These are phyloP conservation scores for Hypericum androsaemum DNA, from an alignment of 345 rosid species.

Conservation along the genomic window DNA sequence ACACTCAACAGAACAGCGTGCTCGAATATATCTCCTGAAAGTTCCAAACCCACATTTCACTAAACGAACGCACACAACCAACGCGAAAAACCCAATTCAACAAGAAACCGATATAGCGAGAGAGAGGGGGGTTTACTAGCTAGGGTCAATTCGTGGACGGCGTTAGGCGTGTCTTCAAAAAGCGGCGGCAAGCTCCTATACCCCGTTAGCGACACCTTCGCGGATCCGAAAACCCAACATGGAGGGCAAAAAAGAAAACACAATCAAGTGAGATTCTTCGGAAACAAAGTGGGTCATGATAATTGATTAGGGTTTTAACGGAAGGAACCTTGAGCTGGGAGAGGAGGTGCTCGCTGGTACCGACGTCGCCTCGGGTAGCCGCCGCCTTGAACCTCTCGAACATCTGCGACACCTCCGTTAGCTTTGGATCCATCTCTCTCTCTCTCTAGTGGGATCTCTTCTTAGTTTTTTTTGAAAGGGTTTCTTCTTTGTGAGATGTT, in stretches of 20 bases:
- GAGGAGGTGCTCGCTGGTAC: constrained; percentile 39
- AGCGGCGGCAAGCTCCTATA: constrained; percentile 82
- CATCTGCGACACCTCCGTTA: constrained; percentile 66
- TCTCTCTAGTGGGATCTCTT: not conserved
- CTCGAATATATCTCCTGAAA: constrained; percentile 80
- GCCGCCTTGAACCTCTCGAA: constrained; percentile 89
- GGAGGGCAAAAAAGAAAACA: not conserved
- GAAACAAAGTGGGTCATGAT: too few relatives aligned
- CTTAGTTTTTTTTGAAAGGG: not conserved
- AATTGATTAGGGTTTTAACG: constrained; percentile 24
- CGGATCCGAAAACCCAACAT: too few relatives aligned
- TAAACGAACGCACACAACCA: too few relatives aligned
- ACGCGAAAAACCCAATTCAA: too few relatives aligned
- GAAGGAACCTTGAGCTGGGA: constrained; percentile 75
- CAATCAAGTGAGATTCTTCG: not conserved
- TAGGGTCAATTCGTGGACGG: constrained; percentile 52
- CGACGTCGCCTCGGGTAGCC: constrained; percentile 52
- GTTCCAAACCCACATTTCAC: not conserved
- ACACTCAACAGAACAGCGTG: constrained; percentile 88
- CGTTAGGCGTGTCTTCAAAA: constrained; percentile 63
- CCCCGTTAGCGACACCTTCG: constrained; percentile 68
- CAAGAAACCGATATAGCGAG: too few relatives aligned
- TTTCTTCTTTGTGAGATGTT: too few relatives aligned
- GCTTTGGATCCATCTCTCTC: constrained; percentile 72
- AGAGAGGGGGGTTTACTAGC: constrained; percentile 44